Base-by-base conservation (phyloP, 169 alveolate genomes). In the Babesia caballi region DNA sequence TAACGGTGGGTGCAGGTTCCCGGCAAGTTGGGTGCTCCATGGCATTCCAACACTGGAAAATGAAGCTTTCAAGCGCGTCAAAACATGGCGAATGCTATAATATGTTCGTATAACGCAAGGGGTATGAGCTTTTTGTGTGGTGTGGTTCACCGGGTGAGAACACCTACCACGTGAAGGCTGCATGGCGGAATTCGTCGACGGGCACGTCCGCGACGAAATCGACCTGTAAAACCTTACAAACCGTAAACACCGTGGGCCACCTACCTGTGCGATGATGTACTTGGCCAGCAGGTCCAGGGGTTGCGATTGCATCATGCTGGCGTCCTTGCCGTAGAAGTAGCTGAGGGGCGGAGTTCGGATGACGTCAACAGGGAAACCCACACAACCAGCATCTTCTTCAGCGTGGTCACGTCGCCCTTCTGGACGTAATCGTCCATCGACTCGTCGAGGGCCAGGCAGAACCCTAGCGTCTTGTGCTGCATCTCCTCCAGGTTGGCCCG, bases 401-500 rank as follows among this genome's bases (percentile, higher is more conserved):
- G 33, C 25, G 40, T 30, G 14, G 27, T 46, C 21, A 4, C 44
- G 73, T 80, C 77, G 35, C 53, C 69, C 14, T 69, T 63, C 35
- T 35, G 51, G n/a, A 3, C n/a, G 41, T 49, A 70, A 7, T 52
- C 65, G 25, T 69, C 88, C 21, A 80, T 9, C 8, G 88, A 53
- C 53, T 80, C 83, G 49, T 80, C 88, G 15, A 80, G 57, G 14
- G 83, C 73, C 23, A 80, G 77, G 65, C 83, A 80, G 49, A 80
- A 57, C 11, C 84, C 88, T 17, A 69, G 65, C 6, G 83, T 69
- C 67, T 67, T 67, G 74, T 60, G 70, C 49, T 80, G 88, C 88
- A 80, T 69, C 49, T 80, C 83, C 38, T 53, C 83, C 32, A 80
- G 71, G 49, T 67, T 69, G 30, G 54, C 47, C 46, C 69, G 56